phyloP scores from a whole-genome alignment of 176 grass and related monocot genomes.

The Tillandsia leiboldiana region DNA sequence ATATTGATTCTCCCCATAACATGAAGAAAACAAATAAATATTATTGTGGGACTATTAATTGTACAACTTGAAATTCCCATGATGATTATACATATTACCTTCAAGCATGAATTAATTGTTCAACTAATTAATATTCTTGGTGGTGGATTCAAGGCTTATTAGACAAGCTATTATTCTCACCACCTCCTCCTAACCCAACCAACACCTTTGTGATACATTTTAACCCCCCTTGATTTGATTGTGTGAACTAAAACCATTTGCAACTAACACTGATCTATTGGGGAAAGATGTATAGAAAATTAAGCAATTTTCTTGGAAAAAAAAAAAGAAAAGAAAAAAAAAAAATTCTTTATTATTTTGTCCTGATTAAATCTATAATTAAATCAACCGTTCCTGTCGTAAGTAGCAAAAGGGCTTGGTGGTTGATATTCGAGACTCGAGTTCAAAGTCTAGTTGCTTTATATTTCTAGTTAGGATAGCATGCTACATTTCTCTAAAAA shows the following conservation, averaged over 20 bases:
- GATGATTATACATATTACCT: neutral
- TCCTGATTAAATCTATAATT: too few relatives aligned
- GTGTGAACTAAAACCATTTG: neutral
- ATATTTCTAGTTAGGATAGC: too few relatives aligned
- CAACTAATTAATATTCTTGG: neutral
- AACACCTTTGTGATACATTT: neutral
- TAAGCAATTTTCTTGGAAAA: neutral
- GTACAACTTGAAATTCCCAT: neutral
- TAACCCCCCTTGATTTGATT: neutral
- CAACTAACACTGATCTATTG: neutral
- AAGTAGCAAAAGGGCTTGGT: too few relatives aligned
- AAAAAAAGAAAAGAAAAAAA: too few relatives aligned
- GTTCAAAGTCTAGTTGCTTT: too few relatives aligned
- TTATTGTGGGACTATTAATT: neutral
- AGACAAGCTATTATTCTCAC: conserved; percentile 2
- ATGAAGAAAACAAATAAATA: neutral
- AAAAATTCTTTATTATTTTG: too few relatives aligned
- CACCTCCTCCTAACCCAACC: conserved; percentile 17
- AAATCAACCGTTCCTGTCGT: too few relatives aligned
- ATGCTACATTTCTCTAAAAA: too few relatives aligned
- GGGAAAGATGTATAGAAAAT: neutral
- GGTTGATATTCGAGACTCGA: too few relatives aligned
- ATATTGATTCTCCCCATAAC: too few relatives aligned
- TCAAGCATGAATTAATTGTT: conserved; percentile 6
- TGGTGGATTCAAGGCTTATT: neutral